Percentiles rank a stretch among this genome's conserved stretches.
These are phyloP conservation scores for Trichoderma virens DNA, from an alignment of 495 filamentous ascomycete species.

Conservation along the genomic window DNA sequence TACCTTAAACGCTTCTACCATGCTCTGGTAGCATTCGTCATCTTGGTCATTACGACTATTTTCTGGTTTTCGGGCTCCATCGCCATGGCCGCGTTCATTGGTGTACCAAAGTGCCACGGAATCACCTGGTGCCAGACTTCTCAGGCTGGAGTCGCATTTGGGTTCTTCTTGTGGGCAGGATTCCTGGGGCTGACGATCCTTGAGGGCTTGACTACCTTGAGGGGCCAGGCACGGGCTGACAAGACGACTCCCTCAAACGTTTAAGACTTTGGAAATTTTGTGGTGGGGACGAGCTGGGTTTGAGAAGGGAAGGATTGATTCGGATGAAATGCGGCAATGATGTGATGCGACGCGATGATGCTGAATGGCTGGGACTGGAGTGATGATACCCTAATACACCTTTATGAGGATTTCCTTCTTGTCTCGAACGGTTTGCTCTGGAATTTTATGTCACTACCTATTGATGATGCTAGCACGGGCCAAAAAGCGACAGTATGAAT, in stretches of 20 bases:
- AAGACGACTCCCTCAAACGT: slow-evolving; percentile 1
- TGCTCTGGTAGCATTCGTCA: slow-evolving; percentile 52
- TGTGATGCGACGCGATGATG: not conserved
- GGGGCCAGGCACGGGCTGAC: slow-evolving; percentile 1
- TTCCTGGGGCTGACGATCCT: slow-evolving; percentile 32
- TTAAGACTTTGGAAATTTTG: not conserved
- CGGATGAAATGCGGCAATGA: not conserved
- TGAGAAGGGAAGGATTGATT: not conserved
- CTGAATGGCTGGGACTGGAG: not conserved
- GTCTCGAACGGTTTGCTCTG: not conserved
- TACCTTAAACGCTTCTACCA: slow-evolving; percentile 51
- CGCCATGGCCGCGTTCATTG: slow-evolving; percentile 57
- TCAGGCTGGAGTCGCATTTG: slow-evolving; percentile 39
- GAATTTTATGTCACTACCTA: not conserved
- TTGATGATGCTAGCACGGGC: not conserved
- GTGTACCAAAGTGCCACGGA: slow-evolving; percentile 28
- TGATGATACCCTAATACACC: not conserved
- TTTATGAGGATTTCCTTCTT: not conserved
- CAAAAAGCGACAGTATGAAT: not conserved
- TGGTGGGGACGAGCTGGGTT: not conserved
- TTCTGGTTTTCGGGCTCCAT: slow-evolving; percentile 87
- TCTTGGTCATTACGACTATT: slow-evolving; percentile 66
- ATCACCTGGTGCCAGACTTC: slow-evolving; percentile 29
- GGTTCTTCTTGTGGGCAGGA: slow-evolving; percentile 37
- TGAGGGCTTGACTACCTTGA: slow-evolving; percentile 15